phyloP scores from a whole-genome alignment of 2,329 filamentous ascomycete species.

The Xylaria sp. region DNA sequence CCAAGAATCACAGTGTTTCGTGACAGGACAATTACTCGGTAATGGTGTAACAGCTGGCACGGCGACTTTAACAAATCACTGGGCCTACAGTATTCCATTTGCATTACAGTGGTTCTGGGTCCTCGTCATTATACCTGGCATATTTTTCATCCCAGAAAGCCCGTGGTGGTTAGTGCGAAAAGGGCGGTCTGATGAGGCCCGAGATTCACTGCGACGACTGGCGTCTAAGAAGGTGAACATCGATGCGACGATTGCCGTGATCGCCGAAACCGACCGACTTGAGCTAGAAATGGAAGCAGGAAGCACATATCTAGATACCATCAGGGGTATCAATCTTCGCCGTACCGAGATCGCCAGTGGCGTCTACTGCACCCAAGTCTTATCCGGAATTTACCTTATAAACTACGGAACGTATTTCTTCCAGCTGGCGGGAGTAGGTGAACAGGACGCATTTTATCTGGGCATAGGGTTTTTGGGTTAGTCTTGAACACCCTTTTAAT shows the following conservation, averaged over 20 bases:
- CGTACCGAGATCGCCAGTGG: conserved; percentile 67
- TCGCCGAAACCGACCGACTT: conserved; percentile 66
- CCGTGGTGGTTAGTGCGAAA: conserved; percentile 62
- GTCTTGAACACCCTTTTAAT: conserved; percentile 29
- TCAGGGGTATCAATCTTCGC: conserved; percentile 60
- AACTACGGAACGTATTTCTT: conserved; percentile 73
- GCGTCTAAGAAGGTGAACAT: conserved; percentile 59
- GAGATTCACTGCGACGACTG: conserved; percentile 54
- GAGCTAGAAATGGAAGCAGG: conserved; percentile 62
- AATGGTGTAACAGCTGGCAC: conserved; percentile 59
- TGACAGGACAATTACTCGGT: conserved; percentile 68
- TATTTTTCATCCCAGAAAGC: conserved; percentile 60
- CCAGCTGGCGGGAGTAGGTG: conserved; percentile 63
- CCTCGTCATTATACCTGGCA: conserved; percentile 55
- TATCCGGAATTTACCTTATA: conserved; percentile 71
- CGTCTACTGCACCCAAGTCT: conserved; percentile 72
- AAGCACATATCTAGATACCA: conserved; percentile 62
- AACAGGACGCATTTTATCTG: conserved; percentile 63
- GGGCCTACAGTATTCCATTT: conserved; percentile 62
- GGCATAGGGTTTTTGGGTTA: conserved; percentile 60
- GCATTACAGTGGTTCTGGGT: conserved; percentile 64
- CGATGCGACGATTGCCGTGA: conserved; percentile 62
- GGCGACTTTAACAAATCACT: conserved; percentile 54
- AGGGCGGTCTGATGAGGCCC: conserved; percentile 55
- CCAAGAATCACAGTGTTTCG: conserved; percentile 59